Conservation (phyloP, 1,139 yeast genomes). For the Entelexis paramagnoliae region DNA sequence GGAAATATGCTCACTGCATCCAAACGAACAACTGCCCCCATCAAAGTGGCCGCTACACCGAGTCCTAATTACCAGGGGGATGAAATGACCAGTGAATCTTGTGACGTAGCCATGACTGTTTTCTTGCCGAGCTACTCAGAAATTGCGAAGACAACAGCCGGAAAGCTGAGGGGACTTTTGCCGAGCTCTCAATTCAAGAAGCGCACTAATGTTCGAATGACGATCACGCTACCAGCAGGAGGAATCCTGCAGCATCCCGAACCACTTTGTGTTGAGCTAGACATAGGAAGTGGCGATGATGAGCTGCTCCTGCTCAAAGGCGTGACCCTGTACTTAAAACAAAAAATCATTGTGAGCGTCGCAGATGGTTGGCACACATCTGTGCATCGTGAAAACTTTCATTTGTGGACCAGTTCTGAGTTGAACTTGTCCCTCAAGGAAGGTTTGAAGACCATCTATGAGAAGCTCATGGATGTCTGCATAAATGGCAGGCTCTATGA, state of each 20-base stretch:
- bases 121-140: slow-evolving; percentile 21
- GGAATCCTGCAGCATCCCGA: slow-evolving; percentile 18
- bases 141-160: slow-evolving; percentile 13
- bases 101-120: neutral
- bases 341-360: slow-evolving; percentile 18
- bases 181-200: slow-evolving; percentile 14
- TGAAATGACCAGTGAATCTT: neutral
- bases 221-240: slow-evolving; percentile 11
- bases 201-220: slow-evolving; percentile 4
- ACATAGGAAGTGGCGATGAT: slow-evolving; percentile 7
- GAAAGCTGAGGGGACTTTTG: slow-evolving; percentile 15
- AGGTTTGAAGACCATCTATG: slow-evolving; percentile 12
- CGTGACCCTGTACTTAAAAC: slow-evolving; percentile 12
- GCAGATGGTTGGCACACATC: slow-evolving; percentile 18
- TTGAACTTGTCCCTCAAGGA: slow-evolving; percentile 12
- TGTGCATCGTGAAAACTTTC: slow-evolving; percentile 4
- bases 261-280: slow-evolving; percentile 8
- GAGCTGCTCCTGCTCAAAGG: slow-evolving; percentile 10
- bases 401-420: neutral
- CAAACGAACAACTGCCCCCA: slow-evolving; percentile 7
- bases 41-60: slow-evolving; percentile 13
- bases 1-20: slow-evolving; percentile 13
- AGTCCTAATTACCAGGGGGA: neutral
- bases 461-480: slow-evolving; percentile 1
- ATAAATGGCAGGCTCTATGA: slow-evolving; percentile 16